Percentiles rank a stretch among this genome's conserved stretches.
phyloP scores from a whole-genome alignment of 495 filamentous ascomycete genomes.

The Penicillium herquei region DNA sequence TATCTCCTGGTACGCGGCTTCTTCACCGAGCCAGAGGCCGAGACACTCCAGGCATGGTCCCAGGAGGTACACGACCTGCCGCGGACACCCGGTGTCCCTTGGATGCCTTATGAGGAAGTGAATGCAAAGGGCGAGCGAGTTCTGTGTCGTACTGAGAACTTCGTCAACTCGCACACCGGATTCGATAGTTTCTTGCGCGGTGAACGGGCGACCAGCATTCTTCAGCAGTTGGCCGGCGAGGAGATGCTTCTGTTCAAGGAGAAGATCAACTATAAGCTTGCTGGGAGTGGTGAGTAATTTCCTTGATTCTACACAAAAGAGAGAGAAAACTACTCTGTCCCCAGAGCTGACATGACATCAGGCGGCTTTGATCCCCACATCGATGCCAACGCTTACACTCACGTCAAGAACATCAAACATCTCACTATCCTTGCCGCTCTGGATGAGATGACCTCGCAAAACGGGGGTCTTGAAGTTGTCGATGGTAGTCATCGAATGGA shows the following conservation, averaged over 20 bases:
- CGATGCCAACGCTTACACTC: constrained; percentile 47
- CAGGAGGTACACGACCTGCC: constrained; percentile 42
- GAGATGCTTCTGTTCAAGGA: constrained; percentile 51
- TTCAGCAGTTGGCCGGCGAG: constrained; percentile 40
- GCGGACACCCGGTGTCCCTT: constrained; percentile 33
- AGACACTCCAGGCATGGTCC: constrained; percentile 39
- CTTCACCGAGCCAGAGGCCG: constrained; percentile 25
- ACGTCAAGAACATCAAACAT: constrained; percentile 48
- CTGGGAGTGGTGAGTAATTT: constrained; percentile 31
- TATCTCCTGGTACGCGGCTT: constrained; percentile 39
- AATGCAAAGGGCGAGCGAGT: constrained; percentile 39
- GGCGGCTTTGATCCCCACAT: constrained; percentile 45
- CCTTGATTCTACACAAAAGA: background rate
- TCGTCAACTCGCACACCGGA: constrained; percentile 40
- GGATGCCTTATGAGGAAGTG: constrained; percentile 51
- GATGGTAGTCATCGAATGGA: constrained; percentile 40
- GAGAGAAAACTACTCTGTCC: background rate
- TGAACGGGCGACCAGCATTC: constrained; percentile 28
- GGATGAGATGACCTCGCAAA: constrained; percentile 36
- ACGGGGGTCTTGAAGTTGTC: constrained; percentile 47
- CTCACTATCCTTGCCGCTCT: constrained; percentile 44
- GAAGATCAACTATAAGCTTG: constrained; percentile 48
- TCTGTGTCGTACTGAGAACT: constrained; percentile 48
- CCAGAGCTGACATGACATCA: background rate
- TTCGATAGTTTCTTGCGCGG: constrained; percentile 43